These are phyloP conservation scores for Pyrenophora graminea DNA, from an alignment of 2,329 filamentous ascomycete genomes.

Conservation along the genomic window DNA sequence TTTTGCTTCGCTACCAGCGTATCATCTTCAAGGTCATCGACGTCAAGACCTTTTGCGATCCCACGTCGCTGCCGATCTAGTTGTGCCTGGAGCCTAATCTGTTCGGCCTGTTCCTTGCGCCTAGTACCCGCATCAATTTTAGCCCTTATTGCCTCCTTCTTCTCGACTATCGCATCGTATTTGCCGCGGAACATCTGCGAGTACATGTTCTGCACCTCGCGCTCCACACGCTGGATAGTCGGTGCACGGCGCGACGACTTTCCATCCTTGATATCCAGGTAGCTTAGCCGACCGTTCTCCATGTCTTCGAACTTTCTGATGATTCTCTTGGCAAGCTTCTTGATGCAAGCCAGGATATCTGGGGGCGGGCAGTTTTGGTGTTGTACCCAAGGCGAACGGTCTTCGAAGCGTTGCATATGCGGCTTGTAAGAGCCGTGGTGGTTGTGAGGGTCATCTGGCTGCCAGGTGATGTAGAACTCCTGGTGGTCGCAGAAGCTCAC, in stretches of 20 bases:
- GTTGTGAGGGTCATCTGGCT: conserved; percentile 7
- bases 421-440: conserved; percentile 6
- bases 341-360: not conserved
- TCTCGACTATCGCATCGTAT: not conserved
- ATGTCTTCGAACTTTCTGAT: not conserved
- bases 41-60: not conserved
- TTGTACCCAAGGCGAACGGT: not conserved
- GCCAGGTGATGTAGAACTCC: conserved; percentile 9
- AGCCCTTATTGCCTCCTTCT: not conserved
- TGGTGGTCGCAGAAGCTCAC: conserved; percentile 7
- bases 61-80: not conserved
- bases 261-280: not conserved
- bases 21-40: not conserved
- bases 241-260: not conserved
- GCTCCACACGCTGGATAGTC: not conserved
- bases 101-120: not conserved
- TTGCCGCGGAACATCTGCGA: conserved; percentile 1
- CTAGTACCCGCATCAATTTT: not conserved
- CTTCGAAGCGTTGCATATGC: not conserved
- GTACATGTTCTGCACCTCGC: conserved; percentile 8
- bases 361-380: not conserved
- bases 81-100: not conserved
- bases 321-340: conserved; percentile 2
- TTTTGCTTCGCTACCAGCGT: not conserved
- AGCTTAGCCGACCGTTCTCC: not conserved